A percentile compares a stretch with the other conserved stretches of the same genome.
These are phyloP conservation scores for Parathielavia hyrcaniae DNA, from an alignment of 495 filamentous ascomycete species.

Conservation along the genomic window DNA sequence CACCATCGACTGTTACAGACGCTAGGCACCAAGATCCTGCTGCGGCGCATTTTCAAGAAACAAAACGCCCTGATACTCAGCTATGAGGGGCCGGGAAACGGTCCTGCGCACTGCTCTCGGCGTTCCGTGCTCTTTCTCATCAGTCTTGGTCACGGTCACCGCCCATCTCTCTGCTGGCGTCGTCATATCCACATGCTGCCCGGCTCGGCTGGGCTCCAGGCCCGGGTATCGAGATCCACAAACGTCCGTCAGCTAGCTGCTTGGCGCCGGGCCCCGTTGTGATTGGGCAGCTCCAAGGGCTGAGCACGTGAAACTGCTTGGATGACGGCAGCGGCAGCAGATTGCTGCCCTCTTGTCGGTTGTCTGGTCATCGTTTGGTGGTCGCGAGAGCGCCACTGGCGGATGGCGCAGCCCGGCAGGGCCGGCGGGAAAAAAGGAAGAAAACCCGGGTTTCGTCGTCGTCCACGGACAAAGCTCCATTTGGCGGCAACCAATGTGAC, in stretches of 20 bases:
- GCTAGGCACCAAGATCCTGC: too few species aligned
- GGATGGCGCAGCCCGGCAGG: neutral
- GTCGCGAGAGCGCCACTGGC: neutral
- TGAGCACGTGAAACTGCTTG: neutral
- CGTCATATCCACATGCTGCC: neutral
- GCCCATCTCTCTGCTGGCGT: neutral
- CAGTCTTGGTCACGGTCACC: neutral
- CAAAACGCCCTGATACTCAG: neutral
- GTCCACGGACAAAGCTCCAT: neutral
- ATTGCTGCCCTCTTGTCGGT: neutral
- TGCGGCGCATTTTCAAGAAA: neutral
- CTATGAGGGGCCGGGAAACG: neutral
- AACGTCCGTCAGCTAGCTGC: neutral
- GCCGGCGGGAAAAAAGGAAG: neutral
- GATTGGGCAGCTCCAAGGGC: slow-evolving; percentile 4
- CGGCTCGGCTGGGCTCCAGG: neutral
- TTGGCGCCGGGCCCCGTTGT: neutral
- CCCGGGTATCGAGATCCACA: slow-evolving; percentile 10
- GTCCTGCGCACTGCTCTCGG: too few species aligned
- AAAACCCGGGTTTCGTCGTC: neutral
- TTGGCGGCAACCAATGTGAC: neutral
- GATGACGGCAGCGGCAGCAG: slow-evolving; percentile 12
- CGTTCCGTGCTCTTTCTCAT: too few species aligned
- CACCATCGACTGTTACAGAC: neutral
- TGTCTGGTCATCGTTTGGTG: neutral